Conservation (phyloP, 148 eudicot species). For the Amaranthus hypochondriacus region DNA sequence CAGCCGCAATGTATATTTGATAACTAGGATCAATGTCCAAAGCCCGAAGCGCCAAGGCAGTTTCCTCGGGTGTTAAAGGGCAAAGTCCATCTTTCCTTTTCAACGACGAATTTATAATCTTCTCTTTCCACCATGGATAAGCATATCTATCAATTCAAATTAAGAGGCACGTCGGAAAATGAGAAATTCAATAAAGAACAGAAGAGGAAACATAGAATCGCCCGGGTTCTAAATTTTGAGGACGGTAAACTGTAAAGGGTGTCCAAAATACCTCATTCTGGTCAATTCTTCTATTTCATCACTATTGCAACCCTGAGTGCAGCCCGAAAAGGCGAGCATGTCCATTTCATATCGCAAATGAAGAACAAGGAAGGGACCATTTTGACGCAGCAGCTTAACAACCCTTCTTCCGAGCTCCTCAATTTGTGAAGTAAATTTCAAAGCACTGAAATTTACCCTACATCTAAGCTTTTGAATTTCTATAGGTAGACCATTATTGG, state of each 20-base stretch:
- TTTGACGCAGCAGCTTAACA: slow-evolving; percentile 57
- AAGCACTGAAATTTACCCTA: slow-evolving; percentile 66
- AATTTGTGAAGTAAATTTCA: slow-evolving; percentile 77
- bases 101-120: slow-evolving; percentile 73
- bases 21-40: slow-evolving; percentile 65
- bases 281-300: slow-evolving; percentile 88
- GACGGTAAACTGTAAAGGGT: background rate
- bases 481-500: slow-evolving; percentile 74
- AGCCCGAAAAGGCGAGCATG: slow-evolving; percentile 93
- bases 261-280: slow-evolving; percentile 64
- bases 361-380: slow-evolving; percentile 86
- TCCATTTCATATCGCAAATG: slow-evolving; percentile 96
- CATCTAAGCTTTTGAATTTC: slow-evolving; percentile 81
- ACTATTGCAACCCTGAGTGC: slow-evolving; percentile 77
- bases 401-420: slow-evolving; percentile 83
- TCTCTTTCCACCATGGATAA: slow-evolving; percentile 99
- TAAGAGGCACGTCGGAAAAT: slow-evolving; percentile 1
- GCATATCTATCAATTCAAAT: slow-evolving; percentile 57
- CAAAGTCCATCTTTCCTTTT: slow-evolving; percentile 88
- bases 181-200: background rate
- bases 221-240: background rate
- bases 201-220: background rate
- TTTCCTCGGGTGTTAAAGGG: slow-evolving; percentile 95
- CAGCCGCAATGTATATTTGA: slow-evolving; percentile 94
- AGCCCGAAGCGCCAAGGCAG: slow-evolving; percentile 68